Base-by-base conservation (phyloP, 2,329 filamentous ascomycete species). In the Colletotrichum simmondsii region DNA sequence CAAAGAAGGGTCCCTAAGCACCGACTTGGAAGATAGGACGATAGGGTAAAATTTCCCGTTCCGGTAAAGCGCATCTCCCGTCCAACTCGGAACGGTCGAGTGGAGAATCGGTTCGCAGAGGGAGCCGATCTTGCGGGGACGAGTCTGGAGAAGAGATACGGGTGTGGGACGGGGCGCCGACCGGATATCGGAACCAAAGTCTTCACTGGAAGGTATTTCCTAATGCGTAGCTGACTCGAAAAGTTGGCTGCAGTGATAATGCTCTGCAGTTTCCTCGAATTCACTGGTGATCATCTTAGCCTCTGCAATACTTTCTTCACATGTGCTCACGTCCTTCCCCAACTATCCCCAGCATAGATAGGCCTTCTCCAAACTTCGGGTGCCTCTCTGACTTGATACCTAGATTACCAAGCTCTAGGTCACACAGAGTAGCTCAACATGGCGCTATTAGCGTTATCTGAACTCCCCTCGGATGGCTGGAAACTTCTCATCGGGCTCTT, bases 41-140 rank as follows among this genome's bases (percentile, higher is more conserved):
- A 72, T 72, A 70, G 70, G 70, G 32, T 72, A 60, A 30, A 65
- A 65, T 72, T 72, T 57, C 70, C 70, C 7, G 26, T 63, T 72
- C 28, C 59, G 70, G 70, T 60, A 66, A 70, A 70, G 46, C 37
- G 26, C 68, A 8, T 35, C 19, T 56, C 70, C 66, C 66, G 54
- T 24, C 35, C 54, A 70, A 12, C 46, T 70, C 70, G 66, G 70
- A 56, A 61, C 67, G 46, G 56, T 57, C 30, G 19, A 46, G 70
- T 70, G 65, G 70, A 35, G 70, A 26, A 65, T 61, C 70, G 32
- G 46, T 49, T 57, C 46, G n/a, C 60, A 49, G 46, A 49, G 24
- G 46, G 26, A n/a, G 70, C 56, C 60, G 70, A 57, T 65, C 49
- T 54, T 37, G 70, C 59, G 60, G 66, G 65, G 65, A 70, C 56